Conservation (phyloP, 169 alveolate species). For the Plasmodium berghei region DNA sequence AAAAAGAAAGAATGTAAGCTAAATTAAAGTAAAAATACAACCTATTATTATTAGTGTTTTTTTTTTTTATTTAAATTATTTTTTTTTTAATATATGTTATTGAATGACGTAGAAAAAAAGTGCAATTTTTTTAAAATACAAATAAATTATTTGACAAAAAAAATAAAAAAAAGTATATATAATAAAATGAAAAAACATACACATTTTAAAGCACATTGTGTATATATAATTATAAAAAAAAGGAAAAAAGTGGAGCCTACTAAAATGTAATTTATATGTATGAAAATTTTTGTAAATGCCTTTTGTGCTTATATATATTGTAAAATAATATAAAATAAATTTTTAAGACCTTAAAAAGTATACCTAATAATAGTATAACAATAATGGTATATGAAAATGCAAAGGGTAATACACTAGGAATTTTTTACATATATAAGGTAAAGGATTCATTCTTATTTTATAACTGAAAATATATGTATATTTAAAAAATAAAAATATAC, state of each 20-base stretch:
- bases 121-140: too few relatives aligned
- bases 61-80: constrained; percentile 11
- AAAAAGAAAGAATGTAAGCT: neutral
- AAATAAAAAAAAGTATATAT: neutral
- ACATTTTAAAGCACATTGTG: neutral
- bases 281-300: neutral
- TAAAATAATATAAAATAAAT: too few relatives aligned
- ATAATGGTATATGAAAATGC: too few relatives aligned
- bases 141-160: too few relatives aligned
- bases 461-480: neutral
- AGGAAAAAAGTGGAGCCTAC: neutral
- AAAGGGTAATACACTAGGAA: too few relatives aligned
- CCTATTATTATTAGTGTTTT: neutral
- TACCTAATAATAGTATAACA: too few relatives aligned
- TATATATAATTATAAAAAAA: neutral
- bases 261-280: neutral
- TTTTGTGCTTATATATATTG: too few relatives aligned
- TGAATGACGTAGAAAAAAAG: constrained; percentile 3
- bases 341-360: too few relatives aligned
- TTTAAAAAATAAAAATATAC: neutral
- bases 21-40: constrained; percentile 33
- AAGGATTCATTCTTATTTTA: neutral
- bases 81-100: neutral
- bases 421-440: too few relatives aligned
- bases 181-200: neutral